Evolutionary conservation across 768 basidiomycete genomes (phyloP), one percentile per base, ranked within the genome.

Genomic region (Nidularia sp.): DNA sequence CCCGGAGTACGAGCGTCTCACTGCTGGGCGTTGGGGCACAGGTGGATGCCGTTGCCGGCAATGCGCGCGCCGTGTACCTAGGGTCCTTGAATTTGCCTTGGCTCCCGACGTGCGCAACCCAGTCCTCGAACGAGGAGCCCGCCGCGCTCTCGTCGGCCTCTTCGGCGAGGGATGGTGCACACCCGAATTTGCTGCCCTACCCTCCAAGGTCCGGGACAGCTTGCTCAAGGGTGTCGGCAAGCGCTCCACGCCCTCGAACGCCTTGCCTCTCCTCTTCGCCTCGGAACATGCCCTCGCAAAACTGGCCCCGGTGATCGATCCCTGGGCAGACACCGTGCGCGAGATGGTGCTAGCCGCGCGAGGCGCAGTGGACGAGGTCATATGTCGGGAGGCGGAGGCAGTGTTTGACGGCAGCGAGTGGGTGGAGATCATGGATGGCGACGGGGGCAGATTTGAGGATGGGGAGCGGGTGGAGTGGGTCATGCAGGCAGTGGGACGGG

Each of bases 101-200:
- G 63, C 76, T 0, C 82, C 88, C 6, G 96, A 97, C 61, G 88
- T 96, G 7, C 78, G 81, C 53, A 91, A 93, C 62, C 58, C 73
- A 0, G 71, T 79, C 35, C 79, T 98, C 3, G 86, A 90, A 39
- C 75, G 83, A 4, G 86, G 86, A 0, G 84, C 89, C 0, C 76
- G 89, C 9, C 75, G 85, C 4, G 90, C 88, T 9, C 73, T 98
- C 5, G 85, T 94, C 0, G 85, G 86, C 0, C 76, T 91, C 32
- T 98, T 91, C 61, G 93, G 92, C 4, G 89, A 92, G 56, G 88
- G 89, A 2, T 97, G 94, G 95, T 87, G 84, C 66, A 87, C 81
- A 0, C 66, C 79, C 35, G 93, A 97, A 50, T 90, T 98, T 59
- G 89, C 89, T 0, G 66, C 70, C 0, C 74, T 96, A 2, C 76